Conservation (phyloP, 495 filamentous ascomycete species). For the Annulohypoxylon stygium region DNA sequence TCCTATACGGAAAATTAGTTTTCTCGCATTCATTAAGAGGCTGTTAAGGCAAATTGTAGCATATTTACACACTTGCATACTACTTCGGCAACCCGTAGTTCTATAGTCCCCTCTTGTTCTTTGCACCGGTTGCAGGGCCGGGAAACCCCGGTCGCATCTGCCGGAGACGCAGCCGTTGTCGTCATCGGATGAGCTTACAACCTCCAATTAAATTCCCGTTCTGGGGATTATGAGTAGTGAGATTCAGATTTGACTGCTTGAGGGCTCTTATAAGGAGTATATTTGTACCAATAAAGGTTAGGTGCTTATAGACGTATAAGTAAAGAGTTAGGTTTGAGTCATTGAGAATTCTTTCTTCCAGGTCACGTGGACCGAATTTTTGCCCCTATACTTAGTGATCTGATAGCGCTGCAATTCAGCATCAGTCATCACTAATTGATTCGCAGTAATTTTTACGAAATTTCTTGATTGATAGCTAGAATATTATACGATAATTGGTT, state of each 20-base stretch:
- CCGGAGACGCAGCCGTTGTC: conserved; percentile 34
- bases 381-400: neutral
- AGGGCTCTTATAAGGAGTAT: neutral
- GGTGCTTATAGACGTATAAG: neutral
- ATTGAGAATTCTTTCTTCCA: conserved; percentile 24
- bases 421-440: neutral
- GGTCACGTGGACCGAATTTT: conserved; percentile 36
- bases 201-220: neutral
- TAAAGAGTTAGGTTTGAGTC: conserved; percentile 31
- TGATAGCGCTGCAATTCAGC: neutral
- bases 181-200: conserved; percentile 27
- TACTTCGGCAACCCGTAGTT: conserved; percentile 53
- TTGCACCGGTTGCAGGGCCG: conserved; percentile 57
- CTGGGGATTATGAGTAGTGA: neutral
- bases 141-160: conserved; percentile 25
- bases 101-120: conserved; percentile 50
- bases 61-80: conserved; percentile 55
- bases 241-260: neutral
- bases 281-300: neutral
- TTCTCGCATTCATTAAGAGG: conserved; percentile 12
- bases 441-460: neutral
- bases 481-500: neutral
- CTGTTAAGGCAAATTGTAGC: neutral
- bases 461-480: neutral
- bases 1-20: conserved; percentile 60